A percentile compares a stretch with the other conserved stretches of the same genome.
Evolutionary conservation across 108 stramenopile species (phyloP).

Genomic region (Nannochloropsis salina): DNA sequence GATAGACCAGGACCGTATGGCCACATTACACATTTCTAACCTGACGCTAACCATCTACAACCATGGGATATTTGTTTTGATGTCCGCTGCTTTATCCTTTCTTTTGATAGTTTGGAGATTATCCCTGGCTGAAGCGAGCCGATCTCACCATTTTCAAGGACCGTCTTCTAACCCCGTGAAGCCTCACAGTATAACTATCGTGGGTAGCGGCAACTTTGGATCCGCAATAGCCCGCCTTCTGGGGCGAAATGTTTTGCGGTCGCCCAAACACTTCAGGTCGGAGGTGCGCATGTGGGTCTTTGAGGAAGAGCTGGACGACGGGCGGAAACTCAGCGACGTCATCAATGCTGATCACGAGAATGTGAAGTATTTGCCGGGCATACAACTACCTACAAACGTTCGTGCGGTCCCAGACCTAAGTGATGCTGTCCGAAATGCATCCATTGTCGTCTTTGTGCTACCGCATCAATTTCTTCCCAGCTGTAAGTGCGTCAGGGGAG

Average conservation of each 20-base stretch:
- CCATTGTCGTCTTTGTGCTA: constrained; percentile 82
- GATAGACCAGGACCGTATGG: no score
- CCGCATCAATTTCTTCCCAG: constrained; percentile 79
- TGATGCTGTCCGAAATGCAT: constrained; percentile 70
- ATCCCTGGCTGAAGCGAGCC: no score
- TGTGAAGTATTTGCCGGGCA: constrained; percentile 88
- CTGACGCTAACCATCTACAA: no score
- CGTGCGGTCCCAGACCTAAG: constrained; percentile 72
- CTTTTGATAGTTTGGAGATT: no score
- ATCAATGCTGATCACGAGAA: constrained; percentile 89
- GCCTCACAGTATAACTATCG: constrained; percentile 66
- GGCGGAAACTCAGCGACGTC: constrained; percentile 70
- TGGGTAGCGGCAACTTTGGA: constrained; percentile 91
- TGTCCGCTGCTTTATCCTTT: no score
- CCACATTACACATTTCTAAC: no score
- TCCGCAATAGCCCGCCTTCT: constrained; percentile 75
- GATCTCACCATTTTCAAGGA: no score
- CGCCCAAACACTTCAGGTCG: constrained; percentile 62
- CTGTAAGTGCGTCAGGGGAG: not conserved
- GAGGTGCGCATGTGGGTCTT: constrained; percentile 89
- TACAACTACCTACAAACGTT: constrained; percentile 76
- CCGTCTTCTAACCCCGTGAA: no score
- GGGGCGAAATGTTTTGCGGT: constrained; percentile 66
- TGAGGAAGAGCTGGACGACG: constrained; percentile 63
- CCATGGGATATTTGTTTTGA: no score